phyloP scores from a whole-genome alignment of 2,329 filamentous ascomycete species.

The Colletotrichum sojae region DNA sequence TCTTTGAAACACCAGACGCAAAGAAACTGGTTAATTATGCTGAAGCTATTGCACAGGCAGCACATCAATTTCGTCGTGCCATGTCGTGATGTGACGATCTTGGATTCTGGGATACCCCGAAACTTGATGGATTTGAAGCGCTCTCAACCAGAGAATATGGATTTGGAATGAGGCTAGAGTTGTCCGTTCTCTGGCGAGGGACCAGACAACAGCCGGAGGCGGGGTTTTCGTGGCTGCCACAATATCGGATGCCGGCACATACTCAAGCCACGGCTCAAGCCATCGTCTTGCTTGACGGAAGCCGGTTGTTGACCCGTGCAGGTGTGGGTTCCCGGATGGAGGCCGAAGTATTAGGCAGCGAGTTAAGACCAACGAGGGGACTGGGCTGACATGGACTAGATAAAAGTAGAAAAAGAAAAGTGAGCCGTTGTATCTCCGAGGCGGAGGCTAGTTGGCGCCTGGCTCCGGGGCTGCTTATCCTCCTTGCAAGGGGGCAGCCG shows the following conservation, averaged over 20 bases:
- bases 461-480: constrained; percentile 6
- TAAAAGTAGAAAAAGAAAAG: not conserved
- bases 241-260: not conserved
- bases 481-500: constrained; percentile 20
- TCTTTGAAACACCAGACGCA: constrained; percentile 6
- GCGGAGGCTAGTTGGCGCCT: not conserved
- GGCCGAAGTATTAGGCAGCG: not conserved
- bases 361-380: not conserved
- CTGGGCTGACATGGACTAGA: not conserved
- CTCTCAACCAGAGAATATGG: too few species aligned
- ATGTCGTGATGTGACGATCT: too few species aligned
- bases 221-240: not conserved
- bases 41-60: too few species aligned
- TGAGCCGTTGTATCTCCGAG: constrained; percentile 6
- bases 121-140: too few species aligned
- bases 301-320: not conserved
- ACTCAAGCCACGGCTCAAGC: not conserved
- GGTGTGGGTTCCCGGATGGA: constrained; percentile 7
- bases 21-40: not conserved
- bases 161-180: too few species aligned
- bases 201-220: too few species aligned
- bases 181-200: too few species aligned
- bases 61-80: too few species aligned
- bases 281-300: too few species aligned
- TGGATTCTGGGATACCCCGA: too few species aligned